phyloP scores from a whole-genome alignment of 2,329 filamentous ascomycete species.

The Penicillium psychrosexuale region DNA sequence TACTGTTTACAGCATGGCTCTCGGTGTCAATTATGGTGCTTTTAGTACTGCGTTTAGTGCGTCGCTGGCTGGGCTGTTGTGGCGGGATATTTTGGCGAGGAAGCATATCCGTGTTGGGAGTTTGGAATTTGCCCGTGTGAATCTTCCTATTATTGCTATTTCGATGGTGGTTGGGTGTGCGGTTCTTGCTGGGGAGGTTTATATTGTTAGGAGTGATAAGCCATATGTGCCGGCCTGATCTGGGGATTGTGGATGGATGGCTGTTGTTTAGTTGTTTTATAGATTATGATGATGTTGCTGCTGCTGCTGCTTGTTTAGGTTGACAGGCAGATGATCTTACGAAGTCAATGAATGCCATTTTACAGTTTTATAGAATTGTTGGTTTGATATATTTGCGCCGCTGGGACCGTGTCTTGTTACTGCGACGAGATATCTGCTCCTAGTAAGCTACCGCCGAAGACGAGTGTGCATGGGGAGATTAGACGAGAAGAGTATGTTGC shows the following conservation, averaged over 20 bases:
- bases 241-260: not conserved
- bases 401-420: conserved; percentile 52
- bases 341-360: conserved; percentile 4
- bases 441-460: conserved; percentile 43
- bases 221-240: conserved; percentile 32
- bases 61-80: conserved; percentile 67
- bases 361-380: conserved; percentile 15
- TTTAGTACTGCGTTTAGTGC: conserved; percentile 71
- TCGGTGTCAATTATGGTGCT: conserved; percentile 72
- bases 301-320: too few species aligned
- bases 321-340: not conserved
- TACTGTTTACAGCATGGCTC: conserved; percentile 70
- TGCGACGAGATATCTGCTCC: conserved; percentile 45
- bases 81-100: conserved; percentile 65
- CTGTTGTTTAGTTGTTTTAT: not conserved
- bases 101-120: conserved; percentile 65
- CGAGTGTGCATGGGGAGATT: conserved; percentile 48
- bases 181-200: conserved; percentile 63
- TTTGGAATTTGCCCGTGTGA: conserved; percentile 65
- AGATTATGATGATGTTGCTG: not conserved
- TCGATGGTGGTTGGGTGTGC: conserved; percentile 63
- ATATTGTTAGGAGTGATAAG: conserved; percentile 49
- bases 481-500: conserved; percentile 44
- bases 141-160: conserved; percentile 68
- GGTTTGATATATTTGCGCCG: conserved; percentile 56